Conservation (phyloP, 257 asterid genomes). For the Eustoma russellianum region DNA sequence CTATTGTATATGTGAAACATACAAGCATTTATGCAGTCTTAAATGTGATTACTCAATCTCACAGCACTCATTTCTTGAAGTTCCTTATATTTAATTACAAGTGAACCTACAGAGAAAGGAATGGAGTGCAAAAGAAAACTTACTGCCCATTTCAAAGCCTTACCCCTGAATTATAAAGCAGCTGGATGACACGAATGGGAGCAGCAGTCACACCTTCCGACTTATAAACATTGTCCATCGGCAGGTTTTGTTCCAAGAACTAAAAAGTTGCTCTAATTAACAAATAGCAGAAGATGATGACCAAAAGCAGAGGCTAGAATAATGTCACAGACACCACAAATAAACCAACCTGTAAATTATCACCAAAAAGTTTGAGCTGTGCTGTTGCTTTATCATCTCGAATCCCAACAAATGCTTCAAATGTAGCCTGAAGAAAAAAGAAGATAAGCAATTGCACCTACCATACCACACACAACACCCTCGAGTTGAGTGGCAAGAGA, state of each 20-base stretch:
- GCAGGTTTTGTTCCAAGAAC: slow-evolving; percentile 91
- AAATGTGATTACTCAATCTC: no score
- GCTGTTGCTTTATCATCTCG: slow-evolving; percentile 88
- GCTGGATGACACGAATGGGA: slow-evolving; percentile 88
- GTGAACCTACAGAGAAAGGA: background rate
- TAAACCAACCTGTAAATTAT: slow-evolving; percentile 70
- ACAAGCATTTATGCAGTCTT: no score
- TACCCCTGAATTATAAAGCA: slow-evolving; percentile 87
- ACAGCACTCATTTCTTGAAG: no score
- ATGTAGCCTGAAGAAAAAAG: slow-evolving; percentile 61
- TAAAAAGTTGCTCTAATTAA: slow-evolving; percentile 21
- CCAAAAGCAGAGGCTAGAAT: background rate
- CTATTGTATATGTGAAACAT: no score
- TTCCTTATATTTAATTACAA: background rate
- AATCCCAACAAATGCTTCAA: slow-evolving; percentile 87
- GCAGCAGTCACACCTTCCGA: slow-evolving; percentile 77
- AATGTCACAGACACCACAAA: slow-evolving; percentile 8
- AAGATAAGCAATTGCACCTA: slow-evolving; percentile 7
- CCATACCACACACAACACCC: background rate
- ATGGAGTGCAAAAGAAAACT: background rate
- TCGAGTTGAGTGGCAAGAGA: background rate
- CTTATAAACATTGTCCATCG: slow-evolving; percentile 71
- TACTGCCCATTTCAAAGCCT: slow-evolving; percentile 13
- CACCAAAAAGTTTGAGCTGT: slow-evolving; percentile 80
- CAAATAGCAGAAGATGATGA: slow-evolving; percentile 5